Percentiles rank a stretch among this genome's conserved stretches.
phyloP scores from a whole-genome alignment of 352 stramenopile genomes.

The Phytophthora uliginosa region DNA sequence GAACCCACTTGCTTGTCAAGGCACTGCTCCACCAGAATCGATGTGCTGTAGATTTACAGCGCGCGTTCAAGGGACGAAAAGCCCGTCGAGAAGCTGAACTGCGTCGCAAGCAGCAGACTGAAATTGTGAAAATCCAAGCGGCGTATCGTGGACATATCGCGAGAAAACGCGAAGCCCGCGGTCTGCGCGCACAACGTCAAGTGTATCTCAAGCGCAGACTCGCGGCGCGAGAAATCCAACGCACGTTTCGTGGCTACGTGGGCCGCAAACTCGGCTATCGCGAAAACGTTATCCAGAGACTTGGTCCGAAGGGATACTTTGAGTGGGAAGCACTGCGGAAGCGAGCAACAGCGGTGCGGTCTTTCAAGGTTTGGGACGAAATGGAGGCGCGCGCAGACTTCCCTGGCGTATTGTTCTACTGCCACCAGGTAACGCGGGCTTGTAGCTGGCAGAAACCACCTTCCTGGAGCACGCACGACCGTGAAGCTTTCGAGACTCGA shows the following conservation, averaged over 20 bases:
- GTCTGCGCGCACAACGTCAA: slow-evolving; percentile 34
- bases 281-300: slow-evolving; percentile 53
- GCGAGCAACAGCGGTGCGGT: slow-evolving; percentile 40
- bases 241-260: slow-evolving; percentile 60
- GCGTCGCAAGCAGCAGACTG: slow-evolving; percentile 44
- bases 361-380: slow-evolving; percentile 84
- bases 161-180: slow-evolving; percentile 44
- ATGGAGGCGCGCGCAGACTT: slow-evolving; percentile 61
- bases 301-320: slow-evolving; percentile 68
- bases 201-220: slow-evolving; percentile 31
- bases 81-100: slow-evolving; percentile 47
- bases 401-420: slow-evolving; percentile 75
- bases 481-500: slow-evolving; percentile 52
- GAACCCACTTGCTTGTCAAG: slow-evolving; percentile 55
- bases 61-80: slow-evolving; percentile 67
- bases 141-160: slow-evolving; percentile 48
- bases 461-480: slow-evolving; percentile 63
- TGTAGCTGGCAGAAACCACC: slow-evolving; percentile 79
- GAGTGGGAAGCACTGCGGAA: slow-evolving; percentile 61
- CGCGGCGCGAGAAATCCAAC: slow-evolving; percentile 58
- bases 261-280: slow-evolving; percentile 52
- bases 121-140: slow-evolving; percentile 66
- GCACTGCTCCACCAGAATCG: slow-evolving; percentile 69
- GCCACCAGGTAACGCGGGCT: slow-evolving; percentile 68
- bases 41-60: slow-evolving; percentile 66